Evolutionary conservation across 306 rosid species (phyloP), one percentile per base, ranked within the genome.

Genomic region (Fagus crenata): DNA sequence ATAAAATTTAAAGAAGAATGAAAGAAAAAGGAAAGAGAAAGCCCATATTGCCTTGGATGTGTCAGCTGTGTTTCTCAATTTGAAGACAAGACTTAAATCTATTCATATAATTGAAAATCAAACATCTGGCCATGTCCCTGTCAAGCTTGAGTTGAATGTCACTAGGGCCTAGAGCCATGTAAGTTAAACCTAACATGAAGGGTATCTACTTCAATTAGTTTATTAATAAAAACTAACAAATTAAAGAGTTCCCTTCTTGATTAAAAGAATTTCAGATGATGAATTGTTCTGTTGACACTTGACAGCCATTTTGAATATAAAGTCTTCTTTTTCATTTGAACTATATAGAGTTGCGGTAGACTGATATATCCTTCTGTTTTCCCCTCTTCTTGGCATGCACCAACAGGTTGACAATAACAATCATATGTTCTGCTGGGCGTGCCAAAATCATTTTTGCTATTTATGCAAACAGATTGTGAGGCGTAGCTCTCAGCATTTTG

Each of bases 371-470:
- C 72, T 71, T 70, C 53, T 58, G 67, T 4, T 33, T 68, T 49
- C 54, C 68, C 59, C 35, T 81, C 55, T 60, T 56, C 40, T 58
- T 79, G 82, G 39, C 80, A 46, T 76, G 61, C 56, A 56, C 77
- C 74, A 59, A 78, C 96, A 94, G 97, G 75, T 92, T 71, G 93
- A 89, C 73, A 92, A 94, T 80, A 92, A 92, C 78, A 94, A 94
- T 78, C 97, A 92, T 81, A 76, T 92, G 67, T 86, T 87, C 58
- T 94, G 98, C 88, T 86, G 96, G 97, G 85, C 97, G 7, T 94
- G 97, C 78, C 97, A 89, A 84, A 72, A 67, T 79, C 94, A 94
- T 80, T 89, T 87, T 78, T 94, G 98, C 90, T 90, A 90, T 80
- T 69, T 90, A 14, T 92, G 98, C 89, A 89, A 85, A 54, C 68